Percentiles rank a stretch among this genome's conserved stretches.
Evolutionary conservation across 768 basidiomycete species (phyloP).

Genomic region (Phlegmacium glaucopus): DNA sequence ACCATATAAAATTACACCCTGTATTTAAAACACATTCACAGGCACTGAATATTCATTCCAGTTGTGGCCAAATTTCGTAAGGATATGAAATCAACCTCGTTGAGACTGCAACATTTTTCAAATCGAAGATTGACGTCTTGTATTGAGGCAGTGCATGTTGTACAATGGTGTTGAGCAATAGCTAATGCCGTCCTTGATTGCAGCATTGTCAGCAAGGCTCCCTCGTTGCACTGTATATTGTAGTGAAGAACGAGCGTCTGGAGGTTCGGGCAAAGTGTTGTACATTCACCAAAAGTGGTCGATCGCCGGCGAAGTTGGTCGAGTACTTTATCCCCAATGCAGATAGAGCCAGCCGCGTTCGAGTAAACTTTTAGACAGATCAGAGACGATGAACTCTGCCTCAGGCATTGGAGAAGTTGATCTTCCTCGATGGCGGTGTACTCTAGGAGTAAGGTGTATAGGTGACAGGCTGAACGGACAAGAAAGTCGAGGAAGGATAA

Average conservation of each 20-base stretch:
- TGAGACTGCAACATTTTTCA: background rate
- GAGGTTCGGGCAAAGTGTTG: conserved; percentile 12
- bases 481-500: conserved; percentile 12
- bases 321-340: conserved; percentile 15
- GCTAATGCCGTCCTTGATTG: conserved; percentile 5
- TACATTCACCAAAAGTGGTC: background rate
- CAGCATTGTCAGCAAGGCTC: conserved; percentile 15
- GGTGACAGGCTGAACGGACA: conserved; percentile 9
- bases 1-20: background rate
- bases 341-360: conserved; percentile 11
- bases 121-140: background rate
- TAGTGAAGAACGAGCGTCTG: conserved; percentile 10
- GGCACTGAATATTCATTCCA: background rate
- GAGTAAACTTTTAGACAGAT: conserved; percentile 14
- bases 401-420: conserved; percentile 16
- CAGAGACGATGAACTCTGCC: conserved; percentile 11
- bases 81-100: background rate
- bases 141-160: background rate
- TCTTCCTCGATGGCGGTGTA: conserved; percentile 16
- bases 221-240: conserved; percentile 13
- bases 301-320: conserved; percentile 4
- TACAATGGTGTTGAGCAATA: background rate
- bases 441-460: conserved; percentile 17
- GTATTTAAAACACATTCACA: background rate
- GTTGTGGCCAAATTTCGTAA: background rate